Evolutionary conservation across 2,329 filamentous ascomycete species (phyloP).

Genomic region (Hysterium pulicare): DNA sequence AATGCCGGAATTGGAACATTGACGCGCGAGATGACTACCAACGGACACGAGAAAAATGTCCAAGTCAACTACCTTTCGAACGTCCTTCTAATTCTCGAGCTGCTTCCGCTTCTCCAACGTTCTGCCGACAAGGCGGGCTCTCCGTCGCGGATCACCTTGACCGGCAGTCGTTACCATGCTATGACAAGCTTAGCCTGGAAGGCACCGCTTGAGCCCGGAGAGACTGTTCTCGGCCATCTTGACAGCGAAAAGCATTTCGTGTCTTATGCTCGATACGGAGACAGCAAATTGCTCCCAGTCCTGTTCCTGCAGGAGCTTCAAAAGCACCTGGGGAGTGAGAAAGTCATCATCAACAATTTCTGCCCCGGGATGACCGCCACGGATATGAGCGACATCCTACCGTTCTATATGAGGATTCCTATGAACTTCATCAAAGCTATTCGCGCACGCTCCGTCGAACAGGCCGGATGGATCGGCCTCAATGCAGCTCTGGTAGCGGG

Average conservation of each 20-base stretch:
- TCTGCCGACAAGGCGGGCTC: background rate
- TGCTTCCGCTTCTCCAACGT: background rate
- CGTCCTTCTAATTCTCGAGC: background rate
- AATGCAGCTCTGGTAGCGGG: constrained; percentile 6
- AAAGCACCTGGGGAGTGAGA: constrained; percentile 2
- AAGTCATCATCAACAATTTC: no score
- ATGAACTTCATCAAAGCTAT: constrained; percentile 6
- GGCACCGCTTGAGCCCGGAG: constrained; percentile 2
- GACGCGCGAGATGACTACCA: no score
- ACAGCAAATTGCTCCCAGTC: constrained; percentile 8
- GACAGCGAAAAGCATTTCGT: constrained; percentile 4
- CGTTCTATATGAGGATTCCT: constrained; percentile 6
- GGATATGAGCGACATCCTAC: constrained; percentile 7
- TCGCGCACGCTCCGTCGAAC: constrained; percentile 5
- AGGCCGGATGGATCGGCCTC: constrained; percentile 6
- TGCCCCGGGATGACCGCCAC: constrained; percentile 6
- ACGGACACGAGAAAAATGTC: background rate
- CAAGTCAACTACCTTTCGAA: no score
- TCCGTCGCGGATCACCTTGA: constrained; percentile 5
- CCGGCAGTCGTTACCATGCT: constrained; percentile 4
- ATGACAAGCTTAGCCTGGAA: constrained; percentile 2
- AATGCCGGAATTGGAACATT: no score
- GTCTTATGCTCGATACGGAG: no score
- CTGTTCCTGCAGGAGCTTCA: constrained; percentile 8
- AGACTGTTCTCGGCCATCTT: constrained; percentile 6